Base-by-base conservation (phyloP, 106 monocot genomes). In the Dioscorea zingiberensis region DNA sequence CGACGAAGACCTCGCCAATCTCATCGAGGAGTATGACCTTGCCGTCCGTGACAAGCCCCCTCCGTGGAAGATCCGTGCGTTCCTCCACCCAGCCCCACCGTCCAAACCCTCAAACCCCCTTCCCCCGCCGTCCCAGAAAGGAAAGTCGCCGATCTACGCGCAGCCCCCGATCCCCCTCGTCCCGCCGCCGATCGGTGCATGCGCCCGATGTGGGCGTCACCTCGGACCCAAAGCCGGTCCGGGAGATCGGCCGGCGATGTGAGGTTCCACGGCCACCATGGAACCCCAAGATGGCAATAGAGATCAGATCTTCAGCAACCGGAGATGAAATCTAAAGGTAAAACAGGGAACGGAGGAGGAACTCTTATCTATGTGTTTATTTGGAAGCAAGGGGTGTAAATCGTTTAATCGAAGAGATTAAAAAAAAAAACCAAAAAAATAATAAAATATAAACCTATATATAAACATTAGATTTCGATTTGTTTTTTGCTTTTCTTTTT, bases 1-100 rank as follows among this genome's bases (percentile, higher is more conserved):
- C 24, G 87, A 84, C 21, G 87, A 87, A 60, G 94, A 90, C 60
- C 79, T 94, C 21, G 76, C 68, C n/a, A 94, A 83, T 68, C 73
- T 94, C 4, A 32, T 90, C 46, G 87, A 87, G 54, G 90, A 94
- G 57, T 90, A 90, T 69, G 84, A 90, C 58, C 64, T 77, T 16
- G 87, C 81, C 26, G 69, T 58, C 48, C 70, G 77, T 0, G 74
- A 79, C 26, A 44, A 68, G 21, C 7, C 25, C 21, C 69, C 16
- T 26, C 77, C 79, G 6, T 23, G 72, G 3, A 94, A 87, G 76
- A 81, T 94, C 86, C 81, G 84, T 1, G 81, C 84, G 3, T 94
- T 94, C 69, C 84, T 94, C 26, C 44, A 78, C 57, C 76, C 76
- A 2, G 16, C 56, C 24, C 70, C 48, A 51, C 51, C 58, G 23